Percentiles rank a stretch among this genome's conserved stretches.
Conservation (phyloP, 768 basidiomycete genomes). For the Tulasnella sp. region DNA sequence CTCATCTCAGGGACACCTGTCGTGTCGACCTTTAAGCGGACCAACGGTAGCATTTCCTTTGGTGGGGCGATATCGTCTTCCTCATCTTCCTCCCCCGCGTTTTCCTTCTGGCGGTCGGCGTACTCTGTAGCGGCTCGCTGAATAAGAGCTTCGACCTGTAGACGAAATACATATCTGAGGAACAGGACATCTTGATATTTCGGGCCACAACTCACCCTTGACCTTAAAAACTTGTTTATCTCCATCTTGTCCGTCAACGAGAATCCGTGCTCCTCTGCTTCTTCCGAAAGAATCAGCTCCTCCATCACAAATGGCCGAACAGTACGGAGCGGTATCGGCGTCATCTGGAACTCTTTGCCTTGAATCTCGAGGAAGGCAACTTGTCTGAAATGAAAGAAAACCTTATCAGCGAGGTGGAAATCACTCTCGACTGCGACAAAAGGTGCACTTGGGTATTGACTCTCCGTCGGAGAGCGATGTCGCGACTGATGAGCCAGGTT, state of each 20-base stretch:
- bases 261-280: conserved; percentile 74
- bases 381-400: conserved; percentile 58
- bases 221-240: conserved; percentile 78
- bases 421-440: neutral
- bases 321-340: conserved; percentile 83
- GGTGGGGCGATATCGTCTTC: conserved; percentile 45
- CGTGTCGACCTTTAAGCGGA: conserved; percentile 90
- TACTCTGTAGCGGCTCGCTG: conserved; percentile 74
- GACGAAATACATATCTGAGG: neutral
- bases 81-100: conserved; percentile 63
- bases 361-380: conserved; percentile 88
- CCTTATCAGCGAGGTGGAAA: neutral
- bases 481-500: conserved; percentile 94
- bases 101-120: conserved; percentile 71
- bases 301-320: conserved; percentile 94
- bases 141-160: conserved; percentile 77
- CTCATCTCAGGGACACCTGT: conserved; percentile 76
- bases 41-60: conserved; percentile 78
- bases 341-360: conserved; percentile 83
- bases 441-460: conserved; percentile 78
- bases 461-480: conserved; percentile 95
- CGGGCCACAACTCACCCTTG: conserved; percentile 52
- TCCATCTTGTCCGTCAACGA: conserved; percentile 80
- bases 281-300: conserved; percentile 73
- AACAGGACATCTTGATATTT: neutral